These are phyloP conservation scores for Stachybotrys echinatus DNA, from an alignment of 2,329 filamentous ascomycete species.

Conservation along the genomic window DNA sequence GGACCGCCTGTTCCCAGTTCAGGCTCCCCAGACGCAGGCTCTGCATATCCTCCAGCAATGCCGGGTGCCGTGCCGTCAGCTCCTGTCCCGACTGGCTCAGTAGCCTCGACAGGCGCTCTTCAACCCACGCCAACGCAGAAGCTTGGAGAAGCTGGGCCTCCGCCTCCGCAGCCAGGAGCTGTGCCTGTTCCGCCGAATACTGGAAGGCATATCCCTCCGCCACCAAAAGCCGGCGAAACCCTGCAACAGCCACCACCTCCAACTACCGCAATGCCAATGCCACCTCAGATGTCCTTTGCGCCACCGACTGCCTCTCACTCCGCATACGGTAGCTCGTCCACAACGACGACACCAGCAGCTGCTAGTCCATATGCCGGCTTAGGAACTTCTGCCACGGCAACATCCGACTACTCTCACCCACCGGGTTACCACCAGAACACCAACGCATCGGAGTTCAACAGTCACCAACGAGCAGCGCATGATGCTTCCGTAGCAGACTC, in stretches of 20 bases:
- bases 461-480: constrained; percentile 38
- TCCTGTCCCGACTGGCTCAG: constrained; percentile 36
- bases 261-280: constrained; percentile 37
- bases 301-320: constrained; percentile 35
- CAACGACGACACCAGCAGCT: constrained; percentile 26
- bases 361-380: too few relatives aligned
- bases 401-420: constrained; percentile 35
- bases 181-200: constrained; percentile 36
- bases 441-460: constrained; percentile 45
- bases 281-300: constrained; percentile 43
- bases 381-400: constrained; percentile 16
- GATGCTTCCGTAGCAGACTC: constrained; percentile 23
- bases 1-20: constrained; percentile 5
- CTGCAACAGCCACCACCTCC: constrained; percentile 26
- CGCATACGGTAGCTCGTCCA: constrained; percentile 40
- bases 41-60: constrained; percentile 15
- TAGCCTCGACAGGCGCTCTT: constrained; percentile 25
- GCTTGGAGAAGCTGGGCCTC: constrained; percentile 31
- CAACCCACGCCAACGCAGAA: constrained; percentile 39
- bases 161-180: constrained; percentile 53
- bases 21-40: not conserved
- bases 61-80: constrained; percentile 29
- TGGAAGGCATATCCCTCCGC: constrained; percentile 37
- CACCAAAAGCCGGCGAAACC: constrained; percentile 45
- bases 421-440: constrained; percentile 53